Percentiles rank a stretch among this genome's conserved stretches.
phyloP scores from a whole-genome alignment of 192 early-diverging fungal species.

The Backusella tuberculispora region DNA sequence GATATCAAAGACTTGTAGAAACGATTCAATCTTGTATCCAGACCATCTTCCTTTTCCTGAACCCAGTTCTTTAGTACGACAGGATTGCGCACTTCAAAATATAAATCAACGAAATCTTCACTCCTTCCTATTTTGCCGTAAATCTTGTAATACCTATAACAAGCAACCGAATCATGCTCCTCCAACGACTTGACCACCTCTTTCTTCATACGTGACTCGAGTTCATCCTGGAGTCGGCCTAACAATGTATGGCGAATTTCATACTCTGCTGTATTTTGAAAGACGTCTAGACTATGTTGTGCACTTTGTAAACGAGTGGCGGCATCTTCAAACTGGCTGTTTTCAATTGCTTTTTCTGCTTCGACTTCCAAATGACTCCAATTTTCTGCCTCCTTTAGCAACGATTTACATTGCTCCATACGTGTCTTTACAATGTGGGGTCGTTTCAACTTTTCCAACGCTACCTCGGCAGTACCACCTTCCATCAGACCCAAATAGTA shows the following conservation, averaged over 20 bases:
- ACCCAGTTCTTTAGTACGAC: constrained; percentile 54
- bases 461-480: constrained; percentile 47
- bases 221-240: constrained; percentile 56
- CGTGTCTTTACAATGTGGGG: constrained; percentile 67
- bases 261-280: constrained; percentile 72
- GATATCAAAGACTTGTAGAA: constrained; percentile 6
- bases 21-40: constrained; percentile 17
- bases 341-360: constrained; percentile 63
- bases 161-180: constrained; percentile 59
- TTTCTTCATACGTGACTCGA: constrained; percentile 58
- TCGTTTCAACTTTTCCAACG: constrained; percentile 64
- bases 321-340: constrained; percentile 65
- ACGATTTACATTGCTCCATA: constrained; percentile 66
- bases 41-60: neutral
- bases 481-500: constrained; percentile 39
- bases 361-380: constrained; percentile 77
- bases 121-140: constrained; percentile 61
- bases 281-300: constrained; percentile 61
- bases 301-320: constrained; percentile 66
- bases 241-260: constrained; percentile 64
- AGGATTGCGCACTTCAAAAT: constrained; percentile 54
- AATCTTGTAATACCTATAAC: constrained; percentile 55
- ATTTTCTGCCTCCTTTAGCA: constrained; percentile 76
- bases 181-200: constrained; percentile 56
- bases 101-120: constrained; percentile 62